A percentile compares a stretch with the other conserved stretches of the same genome.
These are phyloP conservation scores for Flaveria floridana DNA, from an alignment of 140 eudicot genomes.

Conservation along the genomic window DNA sequence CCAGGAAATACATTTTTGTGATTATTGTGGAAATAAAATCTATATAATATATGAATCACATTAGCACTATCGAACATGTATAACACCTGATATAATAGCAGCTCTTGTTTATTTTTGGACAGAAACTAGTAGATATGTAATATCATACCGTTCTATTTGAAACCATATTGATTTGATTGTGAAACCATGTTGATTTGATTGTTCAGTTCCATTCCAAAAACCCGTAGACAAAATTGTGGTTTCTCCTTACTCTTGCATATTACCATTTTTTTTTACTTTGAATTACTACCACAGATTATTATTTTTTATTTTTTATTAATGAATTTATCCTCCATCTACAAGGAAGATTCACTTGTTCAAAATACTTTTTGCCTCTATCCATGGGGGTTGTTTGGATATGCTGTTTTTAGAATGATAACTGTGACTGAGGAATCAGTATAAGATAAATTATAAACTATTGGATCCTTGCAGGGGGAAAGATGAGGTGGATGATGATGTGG, in stretches of 20 bases:
- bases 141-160: not conserved
- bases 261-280: slow-evolving; percentile 11
- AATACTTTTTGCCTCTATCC: slow-evolving; percentile 2
- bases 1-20: not conserved
- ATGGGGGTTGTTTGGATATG: slow-evolving; percentile 11
- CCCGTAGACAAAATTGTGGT: not conserved
- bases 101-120: not conserved
- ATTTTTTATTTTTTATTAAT: not conserved
- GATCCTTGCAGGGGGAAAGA: slow-evolving; percentile 55
- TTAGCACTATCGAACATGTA: slow-evolving; percentile 6
- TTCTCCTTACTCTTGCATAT: not conserved
- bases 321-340: not conserved
- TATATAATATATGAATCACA: not conserved
- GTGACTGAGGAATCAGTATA: not conserved
- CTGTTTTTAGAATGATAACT: not conserved
- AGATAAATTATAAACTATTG: slow-evolving; percentile 10
- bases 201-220: not conserved
- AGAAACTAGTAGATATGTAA: not conserved
- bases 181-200: not conserved
- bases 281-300: not conserved
- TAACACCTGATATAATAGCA: not conserved
- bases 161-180: not conserved
- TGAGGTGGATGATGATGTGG: slow-evolving; percentile 72
- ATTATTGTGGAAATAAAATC: no score
- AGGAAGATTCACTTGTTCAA: slow-evolving; percentile 17